Percentiles rank a stretch among this genome's conserved stretches.
Conservation (phyloP, 192 early-diverging fungal species). For the Umbelopsis isabellina region DNA sequence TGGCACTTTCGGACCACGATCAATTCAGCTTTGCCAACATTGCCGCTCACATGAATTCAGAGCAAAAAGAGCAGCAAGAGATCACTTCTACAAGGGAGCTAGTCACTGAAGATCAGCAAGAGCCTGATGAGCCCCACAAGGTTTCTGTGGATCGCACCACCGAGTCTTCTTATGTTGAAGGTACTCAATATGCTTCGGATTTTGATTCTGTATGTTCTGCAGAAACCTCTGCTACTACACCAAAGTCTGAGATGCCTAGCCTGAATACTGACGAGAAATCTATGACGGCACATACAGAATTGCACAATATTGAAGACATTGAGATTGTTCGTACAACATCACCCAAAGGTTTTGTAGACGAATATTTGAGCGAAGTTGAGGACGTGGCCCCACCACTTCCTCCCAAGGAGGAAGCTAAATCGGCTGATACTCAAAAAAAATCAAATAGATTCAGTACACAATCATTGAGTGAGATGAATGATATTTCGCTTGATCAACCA, state of each 20-base stretch:
- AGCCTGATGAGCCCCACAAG: not conserved
- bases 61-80: no score
- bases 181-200: not conserved
- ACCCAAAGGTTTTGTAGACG: slow-evolving; percentile 9
- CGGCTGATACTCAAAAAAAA: not conserved
- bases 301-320: not conserved
- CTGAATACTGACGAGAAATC: not conserved
- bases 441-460: slow-evolving; percentile 10
- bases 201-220: slow-evolving; percentile 20
- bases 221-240: slow-evolving; percentile 36
- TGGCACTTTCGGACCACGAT: no score
- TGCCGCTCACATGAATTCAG: no score
- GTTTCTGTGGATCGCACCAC: not conserved
- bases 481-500: not conserved
- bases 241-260: slow-evolving; percentile 12
- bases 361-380: not conserved
- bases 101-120: not conserved
- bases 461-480: slow-evolving; percentile 4
- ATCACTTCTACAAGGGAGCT: no score
- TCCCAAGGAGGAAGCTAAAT: not conserved
- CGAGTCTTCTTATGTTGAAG: slow-evolving; percentile 1
- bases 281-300: not conserved
- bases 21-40: no score
- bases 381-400: not conserved
- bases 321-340: not conserved